Conservation (phyloP, 352 stramenopile genomes). For the Globisporangium paroecandrum region DNA sequence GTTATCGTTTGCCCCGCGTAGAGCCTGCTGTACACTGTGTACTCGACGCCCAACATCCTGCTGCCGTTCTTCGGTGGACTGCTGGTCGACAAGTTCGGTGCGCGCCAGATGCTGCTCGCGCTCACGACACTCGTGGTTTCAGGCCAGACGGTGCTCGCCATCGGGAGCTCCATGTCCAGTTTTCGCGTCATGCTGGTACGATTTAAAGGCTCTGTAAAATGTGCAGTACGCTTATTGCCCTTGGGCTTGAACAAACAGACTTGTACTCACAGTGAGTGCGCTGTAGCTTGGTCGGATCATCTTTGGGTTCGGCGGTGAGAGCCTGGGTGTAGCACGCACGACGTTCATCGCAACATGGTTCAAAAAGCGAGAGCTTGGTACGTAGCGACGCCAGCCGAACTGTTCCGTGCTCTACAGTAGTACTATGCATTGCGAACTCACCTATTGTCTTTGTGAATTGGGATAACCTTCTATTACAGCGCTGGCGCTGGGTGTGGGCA, state of each 20-base stretch:
- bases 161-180: conserved; percentile 45
- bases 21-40: conserved; percentile 85
- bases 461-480: conserved; percentile 25
- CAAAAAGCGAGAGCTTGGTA: conserved; percentile 63
- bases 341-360: conserved; percentile 85
- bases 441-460: not conserved
- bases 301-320: conserved; percentile 85
- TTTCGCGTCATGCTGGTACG: conserved; percentile 46
- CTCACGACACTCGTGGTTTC: conserved; percentile 55
- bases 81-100: conserved; percentile 69
- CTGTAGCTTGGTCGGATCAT: conserved; percentile 67
- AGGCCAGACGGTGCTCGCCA: conserved; percentile 65
- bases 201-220: not conserved
- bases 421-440: too few species aligned
- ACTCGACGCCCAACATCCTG: conserved; percentile 82
- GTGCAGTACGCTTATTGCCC: not conserved
- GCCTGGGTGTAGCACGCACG: conserved; percentile 62
- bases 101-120: conserved; percentile 52
- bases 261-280: not conserved
- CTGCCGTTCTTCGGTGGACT: conserved; percentile 81
- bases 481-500: conserved; percentile 74
- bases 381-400: not conserved
- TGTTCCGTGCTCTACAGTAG: too few species aligned
- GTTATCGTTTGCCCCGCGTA: conserved; percentile 18
- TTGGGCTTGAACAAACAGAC: not conserved